These are phyloP conservation scores for Anthoceros angustus DNA, from an alignment of 225 moss, liverwort and hornwort genomes.

Conservation along the genomic window DNA sequence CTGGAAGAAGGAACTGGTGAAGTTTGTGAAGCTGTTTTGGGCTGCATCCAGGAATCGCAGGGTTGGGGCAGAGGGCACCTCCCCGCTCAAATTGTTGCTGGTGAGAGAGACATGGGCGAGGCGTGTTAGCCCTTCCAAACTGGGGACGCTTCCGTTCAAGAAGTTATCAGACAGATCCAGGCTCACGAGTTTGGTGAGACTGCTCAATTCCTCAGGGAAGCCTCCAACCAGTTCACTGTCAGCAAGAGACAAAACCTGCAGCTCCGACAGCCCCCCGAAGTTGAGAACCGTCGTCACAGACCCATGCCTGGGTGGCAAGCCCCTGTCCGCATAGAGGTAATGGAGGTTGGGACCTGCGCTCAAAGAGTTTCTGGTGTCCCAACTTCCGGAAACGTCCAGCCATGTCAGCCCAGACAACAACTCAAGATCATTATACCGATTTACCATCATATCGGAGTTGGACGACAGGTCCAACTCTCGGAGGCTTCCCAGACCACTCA, in stretches of 20 bases:
- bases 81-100: not conserved
- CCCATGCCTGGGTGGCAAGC: not conserved
- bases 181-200: no score
- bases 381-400: not conserved
- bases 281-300: not conserved
- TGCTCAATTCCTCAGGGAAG: not conserved
- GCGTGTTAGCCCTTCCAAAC: no score
- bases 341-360: not conserved
- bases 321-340: not conserved
- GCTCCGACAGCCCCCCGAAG: not conserved
- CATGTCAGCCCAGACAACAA: not conserved
- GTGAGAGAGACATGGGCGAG: not conserved
- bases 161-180: no score
- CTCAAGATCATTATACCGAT: not conserved
- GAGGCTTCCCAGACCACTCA: not conserved
- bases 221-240: not conserved
- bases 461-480: not conserved
- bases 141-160: no score
- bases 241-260: not conserved
- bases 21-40: not conserved
- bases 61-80: not conserved
- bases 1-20: no score
- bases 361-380: not conserved
- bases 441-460: not conserved
- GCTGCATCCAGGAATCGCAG: constrained; percentile 6